A percentile compares a stretch with the other conserved stretches of the same genome.
Evolutionary conservation across 2,329 filamentous ascomycete genomes (phyloP).

Genomic region (Botrytis tulipae): DNA sequence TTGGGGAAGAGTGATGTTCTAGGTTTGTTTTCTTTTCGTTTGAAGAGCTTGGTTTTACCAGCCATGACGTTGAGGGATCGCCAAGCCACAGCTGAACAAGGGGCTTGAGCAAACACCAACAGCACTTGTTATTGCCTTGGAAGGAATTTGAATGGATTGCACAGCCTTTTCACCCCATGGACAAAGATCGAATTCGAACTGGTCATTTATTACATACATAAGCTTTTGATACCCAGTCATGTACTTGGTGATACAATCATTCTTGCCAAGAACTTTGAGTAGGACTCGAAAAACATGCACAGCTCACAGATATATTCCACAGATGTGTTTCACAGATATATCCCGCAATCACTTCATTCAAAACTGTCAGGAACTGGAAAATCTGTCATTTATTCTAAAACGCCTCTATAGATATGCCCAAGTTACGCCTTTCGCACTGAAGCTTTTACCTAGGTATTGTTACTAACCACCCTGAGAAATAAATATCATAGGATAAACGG

Average conservation of each 20-base stretch:
- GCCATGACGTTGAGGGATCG: constrained; percentile 21
- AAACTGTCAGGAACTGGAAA: neutral
- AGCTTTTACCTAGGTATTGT: constrained; percentile 13
- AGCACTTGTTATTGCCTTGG: constrained; percentile 3
- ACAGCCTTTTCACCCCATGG: neutral
- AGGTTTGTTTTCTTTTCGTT: constrained; percentile 17
- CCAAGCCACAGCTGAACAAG: constrained; percentile 15
- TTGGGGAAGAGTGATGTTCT: neutral
- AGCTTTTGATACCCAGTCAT: neutral
- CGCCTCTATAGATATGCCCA: constrained; percentile 9
- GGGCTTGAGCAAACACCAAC: constrained; percentile 2
- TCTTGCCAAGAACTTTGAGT: neutral
- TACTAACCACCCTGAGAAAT: constrained; percentile 8
- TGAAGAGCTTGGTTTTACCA: constrained; percentile 19
- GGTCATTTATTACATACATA: neutral
- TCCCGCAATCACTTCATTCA: neutral
- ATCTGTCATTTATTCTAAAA: constrained; percentile 20
- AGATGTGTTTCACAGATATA: neutral
- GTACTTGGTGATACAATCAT: neutral
- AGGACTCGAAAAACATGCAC: neutral
- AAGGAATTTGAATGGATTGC: neutral
- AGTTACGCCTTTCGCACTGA: constrained; percentile 2
- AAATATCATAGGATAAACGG: neutral
- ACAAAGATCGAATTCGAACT: neutral
- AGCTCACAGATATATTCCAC: neutral